Percentiles rank a stretch among this genome's conserved stretches.
These are phyloP conservation scores for Podila clonocystis DNA, from an alignment of 192 early-diverging fungal species.

Conservation along the genomic window DNA sequence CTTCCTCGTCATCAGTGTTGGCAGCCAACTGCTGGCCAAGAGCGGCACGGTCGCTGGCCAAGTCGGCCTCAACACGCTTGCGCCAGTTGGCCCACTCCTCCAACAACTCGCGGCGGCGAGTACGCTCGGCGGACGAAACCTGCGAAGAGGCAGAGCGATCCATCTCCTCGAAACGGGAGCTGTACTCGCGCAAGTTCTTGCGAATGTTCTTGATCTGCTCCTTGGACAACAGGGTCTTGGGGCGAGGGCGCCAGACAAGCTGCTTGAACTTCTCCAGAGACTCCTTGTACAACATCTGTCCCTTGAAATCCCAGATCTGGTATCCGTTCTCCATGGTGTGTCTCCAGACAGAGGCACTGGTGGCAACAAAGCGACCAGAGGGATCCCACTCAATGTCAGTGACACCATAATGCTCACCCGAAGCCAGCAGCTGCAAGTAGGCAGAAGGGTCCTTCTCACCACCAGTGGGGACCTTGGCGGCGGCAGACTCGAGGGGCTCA, in stretches of 20 bases:
- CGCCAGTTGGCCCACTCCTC: constrained; percentile 90
- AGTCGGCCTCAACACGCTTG: constrained; percentile 68
- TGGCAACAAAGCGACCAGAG: constrained; percentile 93
- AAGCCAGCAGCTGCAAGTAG: constrained; percentile 71
- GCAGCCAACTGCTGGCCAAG: constrained; percentile 62
- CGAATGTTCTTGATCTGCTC: constrained; percentile 88
- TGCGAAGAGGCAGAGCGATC: constrained; percentile 80
- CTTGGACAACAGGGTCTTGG: constrained; percentile 77
- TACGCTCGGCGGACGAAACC: constrained; percentile 78
- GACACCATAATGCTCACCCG: constrained; percentile 92
- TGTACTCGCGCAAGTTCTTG: constrained; percentile 93
- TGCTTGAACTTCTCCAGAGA: constrained; percentile 89
- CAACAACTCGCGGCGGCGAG: constrained; percentile 76
- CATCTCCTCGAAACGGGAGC: constrained; percentile 88
- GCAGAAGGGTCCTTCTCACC: constrained; percentile 57
- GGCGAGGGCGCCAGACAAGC: constrained; percentile 95
- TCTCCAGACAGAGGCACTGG: constrained; percentile 88
- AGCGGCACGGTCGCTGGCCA: constrained; percentile 63
- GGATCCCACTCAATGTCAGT: constrained; percentile 99
- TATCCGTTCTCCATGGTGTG: constrained; percentile 91
- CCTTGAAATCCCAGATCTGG: constrained; percentile 91
- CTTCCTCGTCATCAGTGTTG: constrained; percentile 67
- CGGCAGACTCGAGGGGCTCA: constrained; percentile 66
- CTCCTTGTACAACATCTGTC: constrained; percentile 80
- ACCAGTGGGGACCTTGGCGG: constrained; percentile 59